Conservation (phyloP, 2,329 filamentous ascomycete species). For the Myriangium duriaei region DNA sequence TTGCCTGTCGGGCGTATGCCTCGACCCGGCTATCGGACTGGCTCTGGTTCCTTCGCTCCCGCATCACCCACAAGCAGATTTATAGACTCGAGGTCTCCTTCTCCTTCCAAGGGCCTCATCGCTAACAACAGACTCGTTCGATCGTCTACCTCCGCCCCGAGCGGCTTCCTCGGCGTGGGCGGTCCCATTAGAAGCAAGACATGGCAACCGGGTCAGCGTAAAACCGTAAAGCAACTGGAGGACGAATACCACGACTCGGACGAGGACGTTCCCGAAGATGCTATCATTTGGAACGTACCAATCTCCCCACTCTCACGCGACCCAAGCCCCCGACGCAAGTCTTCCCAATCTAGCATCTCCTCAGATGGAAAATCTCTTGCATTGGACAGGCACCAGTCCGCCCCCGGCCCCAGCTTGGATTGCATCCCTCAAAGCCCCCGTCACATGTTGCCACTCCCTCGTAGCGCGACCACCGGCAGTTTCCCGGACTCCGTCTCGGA, state of each 20-base stretch:
- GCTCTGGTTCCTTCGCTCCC: slow-evolving; percentile 1
- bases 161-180: slow-evolving; percentile 2
- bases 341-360: slow-evolving; percentile 18
- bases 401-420: slow-evolving; percentile 6
- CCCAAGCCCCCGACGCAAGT: slow-evolving; percentile 23
- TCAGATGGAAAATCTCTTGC: slow-evolving; percentile 14
- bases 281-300: slow-evolving; percentile 70
- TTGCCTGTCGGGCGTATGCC: slow-evolving; percentile 7
- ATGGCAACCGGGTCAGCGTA: slow-evolving; percentile 57
- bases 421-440: slow-evolving; percentile 4
- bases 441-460: slow-evolving; percentile 15
- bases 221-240: slow-evolving; percentile 58
- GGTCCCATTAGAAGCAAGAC: slow-evolving; percentile 25
- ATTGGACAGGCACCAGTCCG: slow-evolving; percentile 4
- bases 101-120: slow-evolving; percentile 5
- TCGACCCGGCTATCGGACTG: slow-evolving; percentile 4
- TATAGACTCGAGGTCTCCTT: slow-evolving; percentile 4
- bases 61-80: slow-evolving; percentile 4
- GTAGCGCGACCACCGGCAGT: slow-evolving; percentile 19
- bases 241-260: slow-evolving; percentile 69
- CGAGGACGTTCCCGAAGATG: slow-evolving; percentile 62
- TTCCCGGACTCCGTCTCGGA: slow-evolving; percentile 15
- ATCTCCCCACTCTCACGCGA: slow-evolving; percentile 47
- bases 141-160: slow-evolving; percentile 4
- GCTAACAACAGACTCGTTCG: not conserved